Evolutionary conservation across 352 stramenopile species (phyloP).

Genomic region (Elongisporangium undulatum): DNA sequence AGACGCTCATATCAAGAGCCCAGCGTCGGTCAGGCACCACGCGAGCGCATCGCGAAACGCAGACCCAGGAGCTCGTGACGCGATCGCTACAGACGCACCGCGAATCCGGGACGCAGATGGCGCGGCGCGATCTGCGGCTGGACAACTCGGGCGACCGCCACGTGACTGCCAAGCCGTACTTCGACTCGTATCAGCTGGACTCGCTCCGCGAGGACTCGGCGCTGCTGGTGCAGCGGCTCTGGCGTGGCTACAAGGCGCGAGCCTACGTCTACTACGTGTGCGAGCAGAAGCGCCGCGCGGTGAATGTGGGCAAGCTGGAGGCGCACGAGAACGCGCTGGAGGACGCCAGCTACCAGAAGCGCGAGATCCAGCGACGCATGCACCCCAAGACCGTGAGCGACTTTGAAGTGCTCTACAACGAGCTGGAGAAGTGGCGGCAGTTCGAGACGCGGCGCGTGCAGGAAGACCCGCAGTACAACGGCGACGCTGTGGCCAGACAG

Average conservation of each 20-base stretch:
- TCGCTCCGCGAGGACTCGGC: slow-evolving; percentile 69
- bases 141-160: slow-evolving; percentile 62
- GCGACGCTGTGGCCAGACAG: slow-evolving; percentile 20
- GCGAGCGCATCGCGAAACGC: slow-evolving; percentile 78
- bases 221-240: slow-evolving; percentile 86
- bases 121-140: slow-evolving; percentile 63
- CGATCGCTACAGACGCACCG: slow-evolving; percentile 79
- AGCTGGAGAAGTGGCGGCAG: slow-evolving; percentile 90
- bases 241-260: slow-evolving; percentile 73
- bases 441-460: slow-evolving; percentile 78
- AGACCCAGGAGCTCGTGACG: slow-evolving; percentile 81
- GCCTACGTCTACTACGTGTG: slow-evolving; percentile 42
- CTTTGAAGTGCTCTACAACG: slow-evolving; percentile 93
- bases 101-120: slow-evolving; percentile 91
- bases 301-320: slow-evolving; percentile 27
- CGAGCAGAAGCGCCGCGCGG: slow-evolving; percentile 29
- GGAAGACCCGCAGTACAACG: slow-evolving; percentile 25
- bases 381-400: slow-evolving; percentile 78
- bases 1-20: slow-evolving; percentile 57
- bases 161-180: slow-evolving; percentile 74
- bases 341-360: slow-evolving; percentile 44
- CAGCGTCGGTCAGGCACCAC: slow-evolving; percentile 25
- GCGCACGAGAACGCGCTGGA: slow-evolving; percentile 45
- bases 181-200: slow-evolving; percentile 87
- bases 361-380: slow-evolving; percentile 85